Evolutionary conservation across 768 basidiomycete species (phyloP), one percentile per base, ranked within the genome.

Genomic region (Boletales sp.): DNA sequence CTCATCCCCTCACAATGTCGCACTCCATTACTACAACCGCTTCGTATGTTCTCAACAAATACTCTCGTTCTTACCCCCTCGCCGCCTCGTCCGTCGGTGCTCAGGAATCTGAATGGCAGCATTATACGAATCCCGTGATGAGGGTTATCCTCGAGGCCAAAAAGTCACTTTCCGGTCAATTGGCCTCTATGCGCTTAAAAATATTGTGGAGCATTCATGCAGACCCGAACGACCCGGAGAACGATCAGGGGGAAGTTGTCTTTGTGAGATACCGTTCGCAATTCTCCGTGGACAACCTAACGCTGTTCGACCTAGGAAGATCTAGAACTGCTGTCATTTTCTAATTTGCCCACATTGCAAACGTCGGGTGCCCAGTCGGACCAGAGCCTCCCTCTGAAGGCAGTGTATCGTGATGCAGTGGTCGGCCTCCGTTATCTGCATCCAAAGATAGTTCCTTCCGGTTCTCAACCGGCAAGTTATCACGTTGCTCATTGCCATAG

Each of bases 391-490:
- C 87, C 89, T n/a, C 68, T 91, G 38, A 90, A 89, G 65, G 88
- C 86, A 8, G 86, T 90, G 10, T 87, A 87, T 62, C 82, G 85
- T 19, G 87, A 86, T 48, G 72, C 77, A 5, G 72, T 84, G 0
- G 84, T 90, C 24, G 89, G 89, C 12, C 78, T 91, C 40, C 82
- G 88, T 19, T 91, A 90, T 58, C 69, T 88, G 31, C 74, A 85
- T 53, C 76, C 77, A 24, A 72, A 70, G 29, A 72, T 53, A 12
- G 38, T 59, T 6, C 56, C 61, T 9, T 56, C 59, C 15, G 65
- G 65, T 40, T 56, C 57, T 36, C 56, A 55, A n/a, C 67, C 69
- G 45, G 74, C 69, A 57, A 51, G 67, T 62, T 17, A 15, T 40
- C 21, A 17, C 45, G 12, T 43, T 13, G 15, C 19, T 35, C 40